Percentiles rank a stretch among this genome's conserved stretches.
These are phyloP conservation scores for Trichoderma atroviride DNA, from an alignment of 2,329 filamentous ascomycete species.

Conservation along the genomic window DNA sequence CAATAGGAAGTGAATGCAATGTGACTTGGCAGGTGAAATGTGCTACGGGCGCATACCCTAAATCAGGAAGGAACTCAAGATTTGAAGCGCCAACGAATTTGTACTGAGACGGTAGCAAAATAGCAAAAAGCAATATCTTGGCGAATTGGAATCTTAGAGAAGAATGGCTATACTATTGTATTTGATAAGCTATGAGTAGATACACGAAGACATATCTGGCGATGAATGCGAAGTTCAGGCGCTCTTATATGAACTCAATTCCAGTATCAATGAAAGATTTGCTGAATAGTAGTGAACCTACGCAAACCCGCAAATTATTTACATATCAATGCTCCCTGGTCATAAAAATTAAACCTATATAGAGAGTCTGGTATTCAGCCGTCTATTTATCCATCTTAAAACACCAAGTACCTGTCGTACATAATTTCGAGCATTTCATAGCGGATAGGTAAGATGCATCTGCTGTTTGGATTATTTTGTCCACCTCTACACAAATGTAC, in stretches of 20 bases:
- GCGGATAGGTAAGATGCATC: neutral
- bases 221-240: no score
- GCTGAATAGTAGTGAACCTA: no score
- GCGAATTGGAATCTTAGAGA: neutral
- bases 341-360: neutral
- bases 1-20: neutral
- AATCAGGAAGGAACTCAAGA: neutral
- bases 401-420: neutral
- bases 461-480: neutral
- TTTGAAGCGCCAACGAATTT: neutral
- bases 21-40: neutral
- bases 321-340: neutral
- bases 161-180: neutral
- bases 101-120: neutral
- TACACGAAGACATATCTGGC: no score
- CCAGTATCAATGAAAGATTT: no score
- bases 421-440: neutral
- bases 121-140: neutral
- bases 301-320: neutral
- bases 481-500: neutral
- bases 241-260: no score
- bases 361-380: neutral
- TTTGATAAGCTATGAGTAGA: neutral
- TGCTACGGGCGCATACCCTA: neutral
- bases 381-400: neutral